Evolutionary conservation across 495 filamentous ascomycete genomes (phyloP).

Genomic region (Astrothelium macrocarpum): DNA sequence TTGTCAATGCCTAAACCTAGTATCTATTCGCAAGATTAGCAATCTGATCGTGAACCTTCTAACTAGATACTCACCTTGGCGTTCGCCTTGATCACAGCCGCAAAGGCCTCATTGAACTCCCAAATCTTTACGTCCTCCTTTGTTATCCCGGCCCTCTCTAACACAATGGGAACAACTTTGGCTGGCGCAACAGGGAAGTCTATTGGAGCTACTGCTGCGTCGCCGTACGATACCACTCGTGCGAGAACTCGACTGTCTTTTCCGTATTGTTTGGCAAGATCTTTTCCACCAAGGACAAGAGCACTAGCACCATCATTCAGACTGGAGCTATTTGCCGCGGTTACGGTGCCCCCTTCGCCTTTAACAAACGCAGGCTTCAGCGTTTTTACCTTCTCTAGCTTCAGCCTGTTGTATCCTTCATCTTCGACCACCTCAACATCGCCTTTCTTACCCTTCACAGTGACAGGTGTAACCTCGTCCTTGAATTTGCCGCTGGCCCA

Average conservation of each 20-base stretch:
- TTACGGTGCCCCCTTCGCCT: slow-evolving; percentile 79
- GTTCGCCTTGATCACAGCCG: slow-evolving; percentile 91
- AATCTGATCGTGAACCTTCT: not conserved
- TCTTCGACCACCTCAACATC: slow-evolving; percentile 68
- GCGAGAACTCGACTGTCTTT: slow-evolving; percentile 65
- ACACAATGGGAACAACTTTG: slow-evolving; percentile 82
- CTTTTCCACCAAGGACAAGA: slow-evolving; percentile 71
- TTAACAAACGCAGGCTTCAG: slow-evolving; percentile 86
- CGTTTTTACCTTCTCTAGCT: slow-evolving; percentile 70
- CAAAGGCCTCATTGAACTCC: slow-evolving; percentile 99
- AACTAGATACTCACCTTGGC: slow-evolving; percentile 53
- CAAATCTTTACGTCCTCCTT: slow-evolving; percentile 84
- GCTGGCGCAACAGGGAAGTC: slow-evolving; percentile 93
- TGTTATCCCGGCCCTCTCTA: slow-evolving; percentile 77
- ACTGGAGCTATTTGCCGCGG: slow-evolving; percentile 83
- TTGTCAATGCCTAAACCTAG: slow-evolving; percentile 64
- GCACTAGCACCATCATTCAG: slow-evolving; percentile 93
- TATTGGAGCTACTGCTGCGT: slow-evolving; percentile 86
- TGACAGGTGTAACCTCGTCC: slow-evolving; percentile 81
- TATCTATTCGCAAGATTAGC: slow-evolving; percentile 41
- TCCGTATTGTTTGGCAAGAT: slow-evolving; percentile 67
- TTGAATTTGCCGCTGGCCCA: slow-evolving; percentile 72
- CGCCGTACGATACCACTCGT: slow-evolving; percentile 72
- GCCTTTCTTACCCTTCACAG: slow-evolving; percentile 73
- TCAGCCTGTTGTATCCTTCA: slow-evolving; percentile 78